Evolutionary conservation across 108 stramenopile genomes (phyloP).

Genomic region (Nitzschia palea): DNA sequence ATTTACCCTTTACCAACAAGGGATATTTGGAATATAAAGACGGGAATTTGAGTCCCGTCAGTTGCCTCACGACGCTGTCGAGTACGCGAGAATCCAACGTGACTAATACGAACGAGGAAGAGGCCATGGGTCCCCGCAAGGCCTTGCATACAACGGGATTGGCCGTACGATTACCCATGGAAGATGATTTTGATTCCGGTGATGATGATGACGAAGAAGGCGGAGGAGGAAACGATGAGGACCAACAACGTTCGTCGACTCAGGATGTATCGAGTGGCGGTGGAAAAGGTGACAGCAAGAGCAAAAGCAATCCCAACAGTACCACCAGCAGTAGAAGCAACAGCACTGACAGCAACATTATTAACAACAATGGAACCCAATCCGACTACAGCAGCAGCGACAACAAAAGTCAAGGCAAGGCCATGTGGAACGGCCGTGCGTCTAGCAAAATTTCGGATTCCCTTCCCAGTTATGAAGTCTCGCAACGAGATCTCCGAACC

Average conservation of each 20-base stretch:
- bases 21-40: slow-evolving; percentile 10
- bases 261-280: too few relatives aligned
- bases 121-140: slow-evolving; percentile 14
- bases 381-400: not conserved
- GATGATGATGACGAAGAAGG: slow-evolving; percentile 14
- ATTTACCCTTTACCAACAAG: slow-evolving; percentile 2
- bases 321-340: not conserved
- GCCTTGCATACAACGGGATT: slow-evolving; percentile 4
- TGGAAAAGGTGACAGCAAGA: too few relatives aligned
- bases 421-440: too few relatives aligned
- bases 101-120: not conserved
- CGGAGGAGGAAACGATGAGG: not conserved
- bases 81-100: not conserved
- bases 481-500: too few relatives aligned
- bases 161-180: slow-evolving; percentile 15
- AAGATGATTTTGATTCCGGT: slow-evolving; percentile 31
- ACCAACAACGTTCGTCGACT: not conserved
- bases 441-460: too few relatives aligned
- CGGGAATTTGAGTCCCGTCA: slow-evolving; percentile 20
- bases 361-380: not conserved
- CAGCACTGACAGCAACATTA: not conserved
- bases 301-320: too few relatives aligned
- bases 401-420: not conserved
- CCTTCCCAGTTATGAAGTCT: too few relatives aligned
- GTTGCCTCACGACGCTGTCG: slow-evolving; percentile 19